phyloP scores from a whole-genome alignment of 2,329 filamentous ascomycete genomes.

The Colletotrichum sp. region DNA sequence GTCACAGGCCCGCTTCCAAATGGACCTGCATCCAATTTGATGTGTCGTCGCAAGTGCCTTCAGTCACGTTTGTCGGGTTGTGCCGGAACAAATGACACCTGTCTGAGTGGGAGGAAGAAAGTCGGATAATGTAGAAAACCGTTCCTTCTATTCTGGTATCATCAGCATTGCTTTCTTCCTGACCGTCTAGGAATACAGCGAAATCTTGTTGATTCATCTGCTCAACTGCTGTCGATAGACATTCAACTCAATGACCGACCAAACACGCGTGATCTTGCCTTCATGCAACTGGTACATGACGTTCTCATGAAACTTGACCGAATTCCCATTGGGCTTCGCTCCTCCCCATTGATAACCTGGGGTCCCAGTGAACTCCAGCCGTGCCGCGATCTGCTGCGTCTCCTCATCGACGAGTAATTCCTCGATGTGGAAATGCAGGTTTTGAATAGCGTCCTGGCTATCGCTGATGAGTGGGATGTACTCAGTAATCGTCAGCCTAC shows the following conservation, averaged over 20 bases:
- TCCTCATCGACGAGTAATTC: conserved; percentile 32
- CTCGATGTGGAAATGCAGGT: conserved; percentile 27
- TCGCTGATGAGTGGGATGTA: conserved; percentile 34
- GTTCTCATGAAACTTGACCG: conserved; percentile 34
- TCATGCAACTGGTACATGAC: conserved; percentile 35
- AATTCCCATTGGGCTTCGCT: conserved; percentile 29
- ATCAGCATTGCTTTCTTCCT: rapidly evolving
- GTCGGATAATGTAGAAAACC: rapidly evolving
- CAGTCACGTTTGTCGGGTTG: neutral
- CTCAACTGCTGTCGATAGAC: conserved; percentile 22
- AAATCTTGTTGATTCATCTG: neutral
- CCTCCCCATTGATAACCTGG: conserved; percentile 33
- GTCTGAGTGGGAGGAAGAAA: neutral
- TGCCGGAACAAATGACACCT: neutral
- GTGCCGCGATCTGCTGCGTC: conserved; percentile 33
- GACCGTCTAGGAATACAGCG: neutral
- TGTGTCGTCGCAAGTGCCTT: neutral
- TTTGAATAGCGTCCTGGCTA: conserved; percentile 30
- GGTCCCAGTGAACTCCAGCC: conserved; percentile 33
- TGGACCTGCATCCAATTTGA: neutral
- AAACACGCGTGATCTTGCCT: conserved; percentile 35
- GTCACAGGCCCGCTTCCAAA: neutral
- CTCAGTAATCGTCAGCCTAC: conserved; percentile 22
- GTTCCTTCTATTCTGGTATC: neutral
- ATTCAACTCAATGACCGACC: conserved; percentile 34